Evolutionary conservation across 2,329 filamentous ascomycete species (phyloP), one percentile per base, ranked within the genome.

Genomic region (Colletotrichum karsti): DNA sequence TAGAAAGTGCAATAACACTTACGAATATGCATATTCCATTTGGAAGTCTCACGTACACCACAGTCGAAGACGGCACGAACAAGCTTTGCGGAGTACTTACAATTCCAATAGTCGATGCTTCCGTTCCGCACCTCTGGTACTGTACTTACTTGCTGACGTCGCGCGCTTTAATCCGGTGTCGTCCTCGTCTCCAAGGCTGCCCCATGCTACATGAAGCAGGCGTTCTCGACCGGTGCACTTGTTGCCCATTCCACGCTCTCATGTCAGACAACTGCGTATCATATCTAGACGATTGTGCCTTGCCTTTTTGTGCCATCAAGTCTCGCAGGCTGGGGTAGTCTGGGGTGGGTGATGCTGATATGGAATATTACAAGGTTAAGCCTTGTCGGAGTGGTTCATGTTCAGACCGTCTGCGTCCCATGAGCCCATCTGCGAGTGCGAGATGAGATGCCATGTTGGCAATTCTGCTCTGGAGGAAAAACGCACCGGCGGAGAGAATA

Each of bases 171-270:
- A 46, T 58, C 35, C 50, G 42, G 26, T 46, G 46, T 48, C 22
- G 22, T 35, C 15, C 20, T 8, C 28, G 5, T 9, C n/a, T 57
- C 24, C 61, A 46, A 61, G 66, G 55, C 41, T 61, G 48, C 26
- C 28, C 66, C 66, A 57, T 62, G 63, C 50, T 51, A 35, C 35
- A 22, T 67, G 63, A 51, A 57, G 66, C 35, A 57, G 42, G 56
- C 55, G 56, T 68, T 66, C 54, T 60, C 54, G 54, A 41, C 20
- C 39, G 33, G 55, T 35, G 12, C 18, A 61, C 55, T 50, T 30
- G 26, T 33, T 35, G 33, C 18, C 35, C 59, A 57, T 9, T 51
- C 39, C 59, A 48, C 59, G 18, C 53, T 26, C 48, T 39, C 53
- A 53, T 28, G 15, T 66, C 65, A 54, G 46, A 68, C 53, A 60